Percentiles rank a stretch among this genome's conserved stretches.
Evolutionary conservation across 495 filamentous ascomycete species (phyloP).

Genomic region (Trichoderma reesei): DNA sequence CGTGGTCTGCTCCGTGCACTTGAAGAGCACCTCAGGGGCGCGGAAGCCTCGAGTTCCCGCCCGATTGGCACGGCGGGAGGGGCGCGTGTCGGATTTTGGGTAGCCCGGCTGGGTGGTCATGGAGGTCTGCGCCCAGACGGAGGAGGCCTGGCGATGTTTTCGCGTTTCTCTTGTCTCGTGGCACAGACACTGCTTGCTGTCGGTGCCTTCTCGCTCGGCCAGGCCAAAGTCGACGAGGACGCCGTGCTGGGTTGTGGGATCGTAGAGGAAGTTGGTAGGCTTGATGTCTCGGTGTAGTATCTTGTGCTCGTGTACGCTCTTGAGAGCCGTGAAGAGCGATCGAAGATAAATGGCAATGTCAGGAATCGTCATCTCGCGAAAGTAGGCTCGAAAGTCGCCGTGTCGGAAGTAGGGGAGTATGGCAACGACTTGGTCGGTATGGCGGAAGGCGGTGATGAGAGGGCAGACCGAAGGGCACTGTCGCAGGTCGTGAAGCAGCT

Average conservation of each 20-base stretch:
- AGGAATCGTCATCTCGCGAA: conserved; percentile 68
- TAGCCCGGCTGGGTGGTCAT: conserved; percentile 55
- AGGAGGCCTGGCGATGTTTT: conserved; percentile 29
- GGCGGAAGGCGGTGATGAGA: conserved; percentile 88
- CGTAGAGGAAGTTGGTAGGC: conserved; percentile 98
- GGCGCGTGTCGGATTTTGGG: conserved; percentile 77
- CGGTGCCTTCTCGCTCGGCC: conserved; percentile 70
- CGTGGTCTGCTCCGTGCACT: conserved; percentile 93
- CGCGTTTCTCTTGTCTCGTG: conserved; percentile 37
- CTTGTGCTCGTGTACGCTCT: conserved; percentile 65
- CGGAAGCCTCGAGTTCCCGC: conserved; percentile 95
- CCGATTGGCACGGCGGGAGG: conserved; percentile 81
- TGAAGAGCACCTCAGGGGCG: conserved; percentile 92
- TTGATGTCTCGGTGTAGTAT: conserved; percentile 98
- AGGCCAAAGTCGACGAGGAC: conserved; percentile 96
- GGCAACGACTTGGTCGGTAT: conserved; percentile 89
- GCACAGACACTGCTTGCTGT: conserved; percentile 66
- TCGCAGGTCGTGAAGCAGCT: conserved; percentile 83
- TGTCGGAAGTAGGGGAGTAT: conserved; percentile 93
- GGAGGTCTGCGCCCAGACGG: conserved; percentile 28
- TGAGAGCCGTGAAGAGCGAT: conserved; percentile 76
- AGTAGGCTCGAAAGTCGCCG: conserved; percentile 92
- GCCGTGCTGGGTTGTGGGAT: conserved; percentile 65
- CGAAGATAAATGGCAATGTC: conserved; percentile 86
- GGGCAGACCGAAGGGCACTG: conserved; percentile 80